A percentile compares a stretch with the other conserved stretches of the same genome.
These are phyloP conservation scores for Biancaea sappan DNA, from an alignment of 306 rosid genomes.

Conservation along the genomic window DNA sequence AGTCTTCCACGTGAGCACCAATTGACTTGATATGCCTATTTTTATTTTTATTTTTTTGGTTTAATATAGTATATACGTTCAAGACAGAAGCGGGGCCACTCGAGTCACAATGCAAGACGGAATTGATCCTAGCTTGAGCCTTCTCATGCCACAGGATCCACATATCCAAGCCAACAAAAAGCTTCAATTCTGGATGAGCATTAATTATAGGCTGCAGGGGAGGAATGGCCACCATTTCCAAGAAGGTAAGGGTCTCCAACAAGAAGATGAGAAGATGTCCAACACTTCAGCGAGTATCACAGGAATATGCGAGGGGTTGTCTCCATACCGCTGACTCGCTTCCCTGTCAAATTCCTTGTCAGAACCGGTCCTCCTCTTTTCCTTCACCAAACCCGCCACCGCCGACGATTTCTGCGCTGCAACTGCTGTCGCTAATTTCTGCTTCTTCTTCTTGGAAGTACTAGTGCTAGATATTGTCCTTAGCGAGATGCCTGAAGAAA, in stretches of 20 bases:
- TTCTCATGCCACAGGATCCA: constrained; percentile 74
- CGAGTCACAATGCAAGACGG: constrained; percentile 42
- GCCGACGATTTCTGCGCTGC: constrained; percentile 12
- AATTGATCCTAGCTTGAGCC: constrained; percentile 57
- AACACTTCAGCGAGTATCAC: constrained; percentile 82
- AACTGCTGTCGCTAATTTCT: constrained; percentile 2
- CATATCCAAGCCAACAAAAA: constrained; percentile 80
- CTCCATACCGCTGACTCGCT: constrained; percentile 44
- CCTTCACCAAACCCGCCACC: constrained; percentile 53
- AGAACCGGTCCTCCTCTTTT: constrained; percentile 90
- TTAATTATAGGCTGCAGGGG: constrained; percentile 80
- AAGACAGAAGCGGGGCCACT: constrained; percentile 33
- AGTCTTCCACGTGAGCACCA: too few species aligned
- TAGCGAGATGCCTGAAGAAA: neutral
- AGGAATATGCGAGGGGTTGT: constrained; percentile 60
- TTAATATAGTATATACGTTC: constrained; percentile 54
- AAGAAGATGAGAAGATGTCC: constrained; percentile 63
- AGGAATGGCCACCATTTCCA: constrained; percentile 92
- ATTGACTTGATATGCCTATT: too few species aligned
- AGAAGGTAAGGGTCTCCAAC: constrained; percentile 51
- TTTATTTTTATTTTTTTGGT: too few species aligned
- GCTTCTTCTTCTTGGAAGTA: constrained; percentile 31
- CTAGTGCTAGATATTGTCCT: neutral
- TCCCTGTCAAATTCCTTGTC: constrained; percentile 60
- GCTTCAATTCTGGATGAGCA: constrained; percentile 76